These are phyloP conservation scores for Tilletia setariae DNA, from an alignment of 1,284 basidiomycete genomes.

Conservation along the genomic window DNA sequence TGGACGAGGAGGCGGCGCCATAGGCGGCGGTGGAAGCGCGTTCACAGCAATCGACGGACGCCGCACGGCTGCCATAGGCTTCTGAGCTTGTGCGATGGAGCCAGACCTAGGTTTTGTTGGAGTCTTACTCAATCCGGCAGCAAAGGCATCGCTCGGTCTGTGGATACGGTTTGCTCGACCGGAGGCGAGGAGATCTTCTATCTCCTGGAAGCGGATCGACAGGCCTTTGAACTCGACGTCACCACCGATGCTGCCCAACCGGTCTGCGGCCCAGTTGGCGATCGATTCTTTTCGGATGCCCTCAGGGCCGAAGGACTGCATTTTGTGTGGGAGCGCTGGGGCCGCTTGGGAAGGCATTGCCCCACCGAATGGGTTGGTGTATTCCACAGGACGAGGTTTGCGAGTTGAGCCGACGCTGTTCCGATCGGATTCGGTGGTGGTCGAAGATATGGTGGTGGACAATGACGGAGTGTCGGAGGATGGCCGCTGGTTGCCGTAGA, in stretches of 20 bases:
- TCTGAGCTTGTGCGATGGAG: too few species aligned
- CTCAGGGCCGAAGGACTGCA: neutral
- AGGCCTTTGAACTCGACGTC: neutral
- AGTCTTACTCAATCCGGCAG: too few species aligned
- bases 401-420: neutral
- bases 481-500: neutral
- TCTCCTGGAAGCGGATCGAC: conserved; percentile 4
- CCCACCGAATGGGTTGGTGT: neutral
- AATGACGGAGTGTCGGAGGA: neutral
- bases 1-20: too few species aligned
- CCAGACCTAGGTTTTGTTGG: too few species aligned
- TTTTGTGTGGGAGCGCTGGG: neutral
- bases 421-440: neutral
- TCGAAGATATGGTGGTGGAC: neutral
- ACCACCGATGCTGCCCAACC: conserved; percentile 7
- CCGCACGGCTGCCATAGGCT: too few species aligned
- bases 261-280: neutral
- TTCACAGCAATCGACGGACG: too few species aligned
- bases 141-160: too few species aligned
- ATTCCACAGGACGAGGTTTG: neutral
- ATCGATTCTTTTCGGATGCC: conserved; percentile 3
- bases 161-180: neutral
- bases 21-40: too few species aligned
- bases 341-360: neutral
- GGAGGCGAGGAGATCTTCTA: neutral